Conservation (phyloP, 371 early-diverging fungal species). For the Mucor lusitanicus region DNA sequence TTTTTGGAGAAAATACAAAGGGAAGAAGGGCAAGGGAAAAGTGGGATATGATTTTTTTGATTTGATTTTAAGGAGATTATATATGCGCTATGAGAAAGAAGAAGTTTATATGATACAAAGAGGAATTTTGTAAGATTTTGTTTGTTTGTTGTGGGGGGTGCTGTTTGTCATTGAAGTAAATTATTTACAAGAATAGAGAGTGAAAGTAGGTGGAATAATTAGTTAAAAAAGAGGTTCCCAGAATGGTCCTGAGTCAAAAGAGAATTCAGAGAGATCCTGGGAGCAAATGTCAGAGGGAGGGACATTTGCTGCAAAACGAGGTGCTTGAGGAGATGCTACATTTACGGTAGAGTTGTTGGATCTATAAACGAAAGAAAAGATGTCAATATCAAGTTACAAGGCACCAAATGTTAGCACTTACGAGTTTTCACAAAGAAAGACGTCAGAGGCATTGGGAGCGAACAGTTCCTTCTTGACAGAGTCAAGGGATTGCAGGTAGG, state of each 20-base stretch:
- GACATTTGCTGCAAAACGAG: constrained; percentile 19
- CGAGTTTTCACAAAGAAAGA: constrained; percentile 39
- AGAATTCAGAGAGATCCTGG: constrained; percentile 35
- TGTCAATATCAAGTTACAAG: background rate
- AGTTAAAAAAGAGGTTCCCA: constrained; percentile 31
- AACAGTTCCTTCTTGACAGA: constrained; percentile 19
- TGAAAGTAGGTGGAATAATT: background rate
- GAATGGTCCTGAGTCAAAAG: constrained; percentile 40
- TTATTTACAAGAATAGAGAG: constrained; percentile 19
- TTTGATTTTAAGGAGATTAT: constrained; percentile 1
- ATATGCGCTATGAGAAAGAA: background rate
- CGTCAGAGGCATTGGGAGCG: constrained; percentile 34
- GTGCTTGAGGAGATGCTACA: constrained; percentile 3
- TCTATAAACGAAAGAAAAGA: background rate
- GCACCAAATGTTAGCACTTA: constrained; percentile 19
- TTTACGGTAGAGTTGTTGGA: background rate
- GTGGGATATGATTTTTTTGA: background rate
- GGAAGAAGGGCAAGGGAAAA: background rate
- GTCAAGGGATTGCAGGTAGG: constrained; percentile 27
- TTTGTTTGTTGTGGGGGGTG: constrained; percentile 2
- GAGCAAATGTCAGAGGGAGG: constrained; percentile 40
- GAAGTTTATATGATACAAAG: constrained; percentile 6
- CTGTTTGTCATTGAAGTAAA: constrained; percentile 1
- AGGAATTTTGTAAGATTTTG: constrained; percentile 5
- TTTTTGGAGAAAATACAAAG: background rate